phyloP scores from a whole-genome alignment of 2,329 filamentous ascomycete species.

The Sarocladiaceae sp. region DNA sequence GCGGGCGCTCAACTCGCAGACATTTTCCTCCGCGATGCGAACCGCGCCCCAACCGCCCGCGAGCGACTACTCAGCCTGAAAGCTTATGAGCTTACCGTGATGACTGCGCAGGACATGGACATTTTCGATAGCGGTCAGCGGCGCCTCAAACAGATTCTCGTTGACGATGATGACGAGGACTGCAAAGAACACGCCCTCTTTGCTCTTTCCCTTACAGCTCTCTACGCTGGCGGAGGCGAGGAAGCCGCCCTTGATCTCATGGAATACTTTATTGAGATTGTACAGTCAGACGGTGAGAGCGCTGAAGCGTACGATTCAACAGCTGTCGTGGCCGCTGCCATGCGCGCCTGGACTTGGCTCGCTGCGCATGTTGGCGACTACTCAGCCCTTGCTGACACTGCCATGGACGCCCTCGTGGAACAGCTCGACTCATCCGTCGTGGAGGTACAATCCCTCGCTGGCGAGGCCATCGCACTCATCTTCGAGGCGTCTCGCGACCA shows the following conservation, averaged over 20 bases:
- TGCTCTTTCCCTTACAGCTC: constrained; percentile 62
- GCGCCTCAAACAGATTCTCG: constrained; percentile 28
- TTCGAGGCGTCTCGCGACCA: constrained; percentile 61
- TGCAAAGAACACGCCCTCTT: constrained; percentile 65
- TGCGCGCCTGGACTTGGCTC: constrained; percentile 74
- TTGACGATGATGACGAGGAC: constrained; percentile 56
- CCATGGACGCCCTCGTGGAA: constrained; percentile 76
- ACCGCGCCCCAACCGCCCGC: constrained; percentile 58
- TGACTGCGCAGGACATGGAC: constrained; percentile 54
- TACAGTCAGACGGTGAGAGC: constrained; percentile 70
- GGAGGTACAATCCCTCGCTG: constrained; percentile 69
- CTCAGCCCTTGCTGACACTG: constrained; percentile 61
- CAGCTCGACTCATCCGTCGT: constrained; percentile 72
- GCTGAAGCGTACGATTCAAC: constrained; percentile 66
- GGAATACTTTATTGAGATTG: constrained; percentile 68
- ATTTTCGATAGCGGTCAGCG: constrained; percentile 23
- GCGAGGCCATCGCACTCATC: constrained; percentile 73
- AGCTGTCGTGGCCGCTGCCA: constrained; percentile 64
- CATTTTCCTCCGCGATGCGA: constrained; percentile 64
- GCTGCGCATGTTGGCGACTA: constrained; percentile 72
- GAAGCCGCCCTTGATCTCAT: constrained; percentile 66
- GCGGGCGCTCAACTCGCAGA: constrained; percentile 52
- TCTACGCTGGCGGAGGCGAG: constrained; percentile 68
- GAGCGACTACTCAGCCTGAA: constrained; percentile 67
- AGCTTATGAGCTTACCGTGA: constrained; percentile 63